Base-by-base conservation (phyloP, 2,329 filamentous ascomycete genomes). In the Microsporum canis region DNA sequence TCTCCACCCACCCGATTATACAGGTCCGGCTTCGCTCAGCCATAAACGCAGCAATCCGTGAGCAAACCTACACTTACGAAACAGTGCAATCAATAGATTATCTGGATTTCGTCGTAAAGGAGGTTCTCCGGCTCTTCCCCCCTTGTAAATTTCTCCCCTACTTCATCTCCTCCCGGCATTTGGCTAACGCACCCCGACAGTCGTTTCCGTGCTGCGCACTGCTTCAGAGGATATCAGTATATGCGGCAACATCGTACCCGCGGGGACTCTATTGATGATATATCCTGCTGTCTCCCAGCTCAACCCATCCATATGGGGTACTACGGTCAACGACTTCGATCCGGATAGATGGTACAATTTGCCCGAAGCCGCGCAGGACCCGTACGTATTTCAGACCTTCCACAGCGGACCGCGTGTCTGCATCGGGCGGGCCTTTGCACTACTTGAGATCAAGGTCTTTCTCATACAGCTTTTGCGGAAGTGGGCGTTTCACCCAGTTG, bases 381-480 rank as follows among this genome's bases (percentile, higher is more conserved):
- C 33, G 4, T 60, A 60, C 5, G 49, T 55, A 38, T 60, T 56
- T n/a, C 59, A 60, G 27, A 43, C 49, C 12, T 60, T 60, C 47
- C 38, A 60, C 33, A 60, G 47, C 6, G 59, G 59, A 7, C 36
- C 59, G 27, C 47, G 59, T 23, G 31, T 55, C 4, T 60, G 59
- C 27, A 38, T 60, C 0, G 59, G 59, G 1, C 51, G 55, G 29
- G 47, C 59, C 5, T 60, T 60, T 53, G 59, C 47, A 31, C 23
- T 60, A 23, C 59, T 60, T 29, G 59, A 60, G 36, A 47, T 60
- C 12, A 60, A 60, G 27, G 36, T 56, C 3, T 55, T 60, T 5
- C 38, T 60, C n/a, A 23, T 56, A 14, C 39, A 60, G 27, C 47
- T 60, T 33, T 14, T 60, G 10, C 17, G 27, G 5, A 33, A 43